phyloP scores from a whole-genome alignment of 2,329 filamentous ascomycete genomes.

The Aspergillus transmontanensis region DNA sequence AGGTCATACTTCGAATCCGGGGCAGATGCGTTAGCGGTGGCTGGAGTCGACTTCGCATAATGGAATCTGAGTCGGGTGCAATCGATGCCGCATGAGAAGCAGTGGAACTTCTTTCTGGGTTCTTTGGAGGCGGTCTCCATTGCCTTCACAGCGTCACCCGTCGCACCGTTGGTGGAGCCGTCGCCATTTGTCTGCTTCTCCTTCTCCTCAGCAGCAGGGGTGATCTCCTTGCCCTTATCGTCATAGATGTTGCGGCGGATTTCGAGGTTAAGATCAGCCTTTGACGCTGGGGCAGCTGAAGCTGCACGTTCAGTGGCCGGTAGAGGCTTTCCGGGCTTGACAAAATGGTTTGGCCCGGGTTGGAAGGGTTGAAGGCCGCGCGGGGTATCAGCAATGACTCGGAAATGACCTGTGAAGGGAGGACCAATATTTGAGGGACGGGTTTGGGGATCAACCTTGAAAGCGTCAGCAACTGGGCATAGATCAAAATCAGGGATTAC shows the following conservation, averaged over 20 bases:
- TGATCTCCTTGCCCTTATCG: constrained; percentile 81
- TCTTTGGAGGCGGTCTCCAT: constrained; percentile 62
- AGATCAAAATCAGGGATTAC: constrained; percentile 13
- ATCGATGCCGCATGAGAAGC: constrained; percentile 89
- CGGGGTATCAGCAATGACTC: constrained; percentile 92
- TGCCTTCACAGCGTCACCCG: constrained; percentile 61
- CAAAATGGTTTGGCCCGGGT: constrained; percentile 74
- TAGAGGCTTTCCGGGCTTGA: constrained; percentile 63
- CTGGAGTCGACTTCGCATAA: constrained; percentile 65
- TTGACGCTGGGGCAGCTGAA: constrained; percentile 65
- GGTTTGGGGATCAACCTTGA: constrained; percentile 90
- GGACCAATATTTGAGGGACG: constrained; percentile 93
- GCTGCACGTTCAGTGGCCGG: constrained; percentile 72
- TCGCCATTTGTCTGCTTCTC: constrained; percentile 72
- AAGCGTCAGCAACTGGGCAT: constrained; percentile 2
- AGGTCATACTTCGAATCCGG: constrained; percentile 76
- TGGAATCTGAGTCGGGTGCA: constrained; percentile 75
- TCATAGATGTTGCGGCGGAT: constrained; percentile 96
- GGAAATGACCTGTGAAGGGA: constrained; percentile 96
- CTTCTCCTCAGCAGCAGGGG: constrained; percentile 67
- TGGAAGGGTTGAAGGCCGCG: constrained; percentile 94
- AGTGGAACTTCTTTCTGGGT: constrained; percentile 71
- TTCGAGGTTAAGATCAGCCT: constrained; percentile 86
- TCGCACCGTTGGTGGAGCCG: constrained; percentile 63
- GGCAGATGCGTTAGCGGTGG: constrained; percentile 56